Base-by-base conservation (phyloP, 2,329 filamentous ascomycete species). In the Phaeosphaeriaceae sp. region DNA sequence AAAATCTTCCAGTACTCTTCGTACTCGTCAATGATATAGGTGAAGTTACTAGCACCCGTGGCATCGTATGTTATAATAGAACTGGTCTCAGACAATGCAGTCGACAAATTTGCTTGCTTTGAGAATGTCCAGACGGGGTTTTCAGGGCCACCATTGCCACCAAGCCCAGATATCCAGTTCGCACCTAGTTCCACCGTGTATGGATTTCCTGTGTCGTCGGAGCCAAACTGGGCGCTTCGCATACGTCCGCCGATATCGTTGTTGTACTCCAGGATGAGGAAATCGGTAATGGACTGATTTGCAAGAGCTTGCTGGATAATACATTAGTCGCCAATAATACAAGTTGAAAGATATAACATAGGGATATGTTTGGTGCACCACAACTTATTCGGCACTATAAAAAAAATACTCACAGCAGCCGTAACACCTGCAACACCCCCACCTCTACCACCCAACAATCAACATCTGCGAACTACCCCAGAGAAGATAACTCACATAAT, bases 131-230 rank as follows among this genome's bases (percentile, higher is more conserved):
- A 87, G 37, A 88, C 81, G 0, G 86, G 86, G 41, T 88, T 86
- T 39, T 84, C 80, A 55, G 43, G 68, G 28, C 44, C 68, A 6
- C 23, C 42, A 37, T 64, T 56, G 26, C 61, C 21, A 70, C 76
- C 20, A 75, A 64, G 18, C 74, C 79, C 74, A 76, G 78, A 23
- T 77, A 79, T 77, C 87, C 87, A 89, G 54, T 89, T 89, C 6
- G 87, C 86, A 2, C 87, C 87, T 0, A 87, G 72, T 65, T 89
- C 87, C 8, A 89, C 76, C 0, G 75, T 77, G 50, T 84, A 85
- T 0, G 82, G 56, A 11, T 53, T 50, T 79, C 83, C 83, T 29
- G 81, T 73, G 0, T 70, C 29, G 18, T 78, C 73, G 13, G 75
- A 71, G 4, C 85, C 85, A 58, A 88, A 87, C 0, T 76, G 73